Evolutionary conservation across 768 basidiomycete genomes (phyloP).

Genomic region (Leucosporidium scottii): DNA sequence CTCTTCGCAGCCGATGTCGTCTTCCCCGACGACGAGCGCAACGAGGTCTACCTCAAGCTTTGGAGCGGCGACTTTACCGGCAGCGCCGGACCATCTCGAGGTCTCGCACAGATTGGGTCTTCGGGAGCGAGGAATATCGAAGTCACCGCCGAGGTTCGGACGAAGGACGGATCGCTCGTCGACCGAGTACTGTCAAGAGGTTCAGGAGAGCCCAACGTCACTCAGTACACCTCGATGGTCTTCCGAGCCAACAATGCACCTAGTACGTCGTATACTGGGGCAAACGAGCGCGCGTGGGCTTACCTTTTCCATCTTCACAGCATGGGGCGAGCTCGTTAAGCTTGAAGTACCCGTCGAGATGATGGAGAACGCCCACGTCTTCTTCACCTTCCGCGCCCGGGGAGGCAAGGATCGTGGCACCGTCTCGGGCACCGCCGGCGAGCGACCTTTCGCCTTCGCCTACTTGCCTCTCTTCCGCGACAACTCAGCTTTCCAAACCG

Average conservation of each 20-base stretch:
- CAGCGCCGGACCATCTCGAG: slow-evolving; percentile 31
- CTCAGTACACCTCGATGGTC: slow-evolving; percentile 82
- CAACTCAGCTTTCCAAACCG: slow-evolving; percentile 69
- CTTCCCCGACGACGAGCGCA: slow-evolving; percentile 82
- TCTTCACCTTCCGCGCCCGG: slow-evolving; percentile 83
- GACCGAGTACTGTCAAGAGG: slow-evolving; percentile 72
- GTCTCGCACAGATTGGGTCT: slow-evolving; percentile 40
- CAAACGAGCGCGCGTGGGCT: neutral
- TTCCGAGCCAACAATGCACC: slow-evolving; percentile 81
- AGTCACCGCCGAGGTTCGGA: slow-evolving; percentile 80
- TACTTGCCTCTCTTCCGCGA: slow-evolving; percentile 81
- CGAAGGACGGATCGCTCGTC: slow-evolving; percentile 59
- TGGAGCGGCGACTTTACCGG: slow-evolving; percentile 79
- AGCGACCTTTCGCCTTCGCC: slow-evolving; percentile 74
- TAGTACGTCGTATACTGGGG: slow-evolving; percentile 11
- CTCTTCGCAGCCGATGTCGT: slow-evolving; percentile 63
- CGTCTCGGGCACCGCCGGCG: slow-evolving; percentile 14
- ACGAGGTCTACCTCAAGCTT: slow-evolving; percentile 91
- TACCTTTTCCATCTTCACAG: slow-evolving; percentile 39
- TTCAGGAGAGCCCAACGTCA: slow-evolving; percentile 70
- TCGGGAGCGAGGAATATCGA: slow-evolving; percentile 63
- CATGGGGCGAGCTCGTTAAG: slow-evolving; percentile 89
- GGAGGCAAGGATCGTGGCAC: slow-evolving; percentile 44
- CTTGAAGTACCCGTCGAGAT: slow-evolving; percentile 62
- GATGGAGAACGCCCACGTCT: slow-evolving; percentile 76